phyloP scores from a whole-genome alignment of 1,139 yeast species.

The Maudiozyma humilis region DNA sequence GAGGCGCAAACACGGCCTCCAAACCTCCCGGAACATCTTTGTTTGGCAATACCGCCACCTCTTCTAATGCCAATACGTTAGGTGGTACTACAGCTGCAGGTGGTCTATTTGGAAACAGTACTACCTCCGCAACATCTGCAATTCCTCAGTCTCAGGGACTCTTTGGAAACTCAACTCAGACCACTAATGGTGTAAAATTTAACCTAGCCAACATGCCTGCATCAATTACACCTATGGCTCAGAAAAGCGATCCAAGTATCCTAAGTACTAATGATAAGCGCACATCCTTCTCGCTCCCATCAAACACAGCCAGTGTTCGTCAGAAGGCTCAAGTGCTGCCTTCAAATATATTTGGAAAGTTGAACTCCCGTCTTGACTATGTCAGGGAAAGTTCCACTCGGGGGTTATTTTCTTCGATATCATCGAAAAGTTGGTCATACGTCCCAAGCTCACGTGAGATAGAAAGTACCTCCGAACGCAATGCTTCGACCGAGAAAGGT shows the following conservation, averaged over 20 bases:
- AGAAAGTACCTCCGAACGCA: background rate
- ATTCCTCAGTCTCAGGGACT: background rate
- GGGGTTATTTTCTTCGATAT: slow-evolving; percentile 34
- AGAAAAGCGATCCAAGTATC: slow-evolving; percentile 1
- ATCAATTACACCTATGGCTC: slow-evolving; percentile 31
- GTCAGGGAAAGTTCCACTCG: slow-evolving; percentile 27
- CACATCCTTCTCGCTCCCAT: slow-evolving; percentile 9
- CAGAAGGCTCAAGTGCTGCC: slow-evolving; percentile 12
- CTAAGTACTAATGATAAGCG: background rate
- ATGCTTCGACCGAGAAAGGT: background rate
- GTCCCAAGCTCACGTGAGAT: slow-evolving; percentile 2
- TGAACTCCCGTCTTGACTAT: slow-evolving; percentile 30
- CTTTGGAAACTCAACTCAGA: slow-evolving; percentile 1
- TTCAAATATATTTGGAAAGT: slow-evolving; percentile 30
- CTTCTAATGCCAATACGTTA: background rate
- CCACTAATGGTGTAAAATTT: slow-evolving; percentile 7
- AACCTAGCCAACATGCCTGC: slow-evolving; percentile 34
- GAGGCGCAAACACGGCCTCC: slow-evolving; percentile 4
- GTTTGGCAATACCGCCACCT: background rate
- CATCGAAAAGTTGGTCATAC: slow-evolving; percentile 18
- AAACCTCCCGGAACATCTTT: background rate
- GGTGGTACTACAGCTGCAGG: background rate
- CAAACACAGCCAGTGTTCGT: slow-evolving; percentile 12
- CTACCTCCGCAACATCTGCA: background rate
- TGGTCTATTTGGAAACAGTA: background rate